Percentiles rank a stretch among this genome's conserved stretches.
phyloP scores from a whole-genome alignment of 2,329 filamentous ascomycete genomes.

The Leptoxyphium fumago region DNA sequence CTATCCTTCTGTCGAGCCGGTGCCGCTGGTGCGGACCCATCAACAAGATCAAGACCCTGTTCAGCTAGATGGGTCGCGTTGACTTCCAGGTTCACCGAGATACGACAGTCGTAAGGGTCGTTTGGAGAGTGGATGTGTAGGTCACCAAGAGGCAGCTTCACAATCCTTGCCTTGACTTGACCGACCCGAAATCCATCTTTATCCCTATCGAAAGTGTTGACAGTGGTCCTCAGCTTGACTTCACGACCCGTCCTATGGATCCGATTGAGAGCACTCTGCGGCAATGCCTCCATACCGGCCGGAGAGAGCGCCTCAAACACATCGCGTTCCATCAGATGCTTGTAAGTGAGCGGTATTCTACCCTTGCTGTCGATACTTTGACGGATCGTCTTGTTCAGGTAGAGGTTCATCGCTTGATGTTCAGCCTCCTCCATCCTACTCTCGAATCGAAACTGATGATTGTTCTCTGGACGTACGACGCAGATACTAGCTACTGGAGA shows the following conservation, averaged over 20 bases:
- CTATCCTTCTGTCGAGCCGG: slow-evolving; percentile 55
- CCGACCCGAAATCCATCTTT: slow-evolving; percentile 17
- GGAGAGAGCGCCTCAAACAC: slow-evolving; percentile 64
- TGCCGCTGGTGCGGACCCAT: slow-evolving; percentile 24
- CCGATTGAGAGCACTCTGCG: slow-evolving; percentile 20
- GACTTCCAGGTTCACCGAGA: slow-evolving; percentile 93
- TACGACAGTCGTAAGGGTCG: slow-evolving; percentile 71
- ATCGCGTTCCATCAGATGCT: slow-evolving; percentile 70
- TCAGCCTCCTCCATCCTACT: slow-evolving; percentile 82
- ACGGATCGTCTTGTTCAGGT: slow-evolving; percentile 55
- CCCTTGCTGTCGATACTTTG: slow-evolving; percentile 8
- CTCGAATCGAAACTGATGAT: slow-evolving; percentile 48
- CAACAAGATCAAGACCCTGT: slow-evolving; percentile 31
- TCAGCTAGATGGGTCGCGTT: slow-evolving; percentile 20
- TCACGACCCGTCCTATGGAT: slow-evolving; percentile 39
- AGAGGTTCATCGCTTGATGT: slow-evolving; percentile 72
- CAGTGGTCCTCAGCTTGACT: slow-evolving; percentile 44
- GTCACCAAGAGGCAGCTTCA: slow-evolving; percentile 80
- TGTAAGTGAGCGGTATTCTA: slow-evolving; percentile 59
- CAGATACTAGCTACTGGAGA: slow-evolving; percentile 57
- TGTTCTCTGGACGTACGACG: slow-evolving; percentile 45
- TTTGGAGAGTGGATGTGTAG: slow-evolving; percentile 73
- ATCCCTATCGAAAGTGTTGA: slow-evolving; percentile 50
- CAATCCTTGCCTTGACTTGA: slow-evolving; percentile 59
- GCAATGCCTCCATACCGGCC: slow-evolving; percentile 44